Base-by-base conservation (phyloP, 2,329 filamentous ascomycete genomes). In the Calonectria pauciramosa region DNA sequence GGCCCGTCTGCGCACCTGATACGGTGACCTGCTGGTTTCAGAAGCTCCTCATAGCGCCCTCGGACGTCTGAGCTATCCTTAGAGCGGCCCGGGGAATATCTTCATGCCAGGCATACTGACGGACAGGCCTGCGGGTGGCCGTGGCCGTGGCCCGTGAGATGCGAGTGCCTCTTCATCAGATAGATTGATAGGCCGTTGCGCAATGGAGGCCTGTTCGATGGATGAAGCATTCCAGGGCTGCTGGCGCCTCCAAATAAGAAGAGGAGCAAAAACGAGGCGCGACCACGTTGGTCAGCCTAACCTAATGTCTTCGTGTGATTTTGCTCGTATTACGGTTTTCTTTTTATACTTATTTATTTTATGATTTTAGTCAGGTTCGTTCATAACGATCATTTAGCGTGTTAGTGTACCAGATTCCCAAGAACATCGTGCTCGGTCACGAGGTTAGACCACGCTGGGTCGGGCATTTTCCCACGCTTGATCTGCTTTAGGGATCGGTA, bases 1-100 rank as follows among this genome's bases (percentile, higher is more conserved):
- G 34, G 34, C 49, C 34, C 38, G 60, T 30, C 70, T 52, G 52
- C 13, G 70, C 52, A 52, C 70, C 59, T 71, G 64, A 68, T 68
- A 72, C 64, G 54, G 65, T 56, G 47, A 69, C 56, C 36, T 63
- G 34, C 36, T 68, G n/a, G 71, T 69, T 73, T 73, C 66, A 73
- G 56, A 63, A 63, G 34, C 28, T 30, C 6, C n/a, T n/a, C 14
- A 41, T n/a, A 44, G 65, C 44, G 41, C 64, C 67, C 30, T 36
- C 23, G 44, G 36, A 41, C 64, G 59, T 59, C 59, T 34, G 26
- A 73, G 67, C 67, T 70, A 54, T 41, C 41, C 67, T 70, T 41
- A 60, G 49, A 52, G 34, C 23, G 51, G 66, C 47, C 49, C 28
- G 71, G 34, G 44, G 54, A 65, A 32, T 65, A 28, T 54, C 71